Evolutionary conservation across 2,329 filamentous ascomycete genomes (phyloP), one percentile per base, ranked within the genome.

Genomic region (Hirsutella thompsonii): DNA sequence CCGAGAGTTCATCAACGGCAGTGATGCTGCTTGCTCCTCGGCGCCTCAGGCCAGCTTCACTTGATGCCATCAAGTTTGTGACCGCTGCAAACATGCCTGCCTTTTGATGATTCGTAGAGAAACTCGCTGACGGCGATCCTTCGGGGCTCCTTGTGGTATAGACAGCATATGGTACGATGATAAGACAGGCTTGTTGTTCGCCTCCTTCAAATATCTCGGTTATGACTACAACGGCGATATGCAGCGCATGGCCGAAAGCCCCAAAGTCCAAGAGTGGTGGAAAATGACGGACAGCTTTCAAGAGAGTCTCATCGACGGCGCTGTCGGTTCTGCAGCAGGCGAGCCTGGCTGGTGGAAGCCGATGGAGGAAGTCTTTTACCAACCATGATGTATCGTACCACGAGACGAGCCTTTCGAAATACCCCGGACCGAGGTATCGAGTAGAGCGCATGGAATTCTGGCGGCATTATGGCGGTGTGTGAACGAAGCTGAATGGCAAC

Each of bases 191-290:
- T 79, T 79, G 34, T 68, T 90, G 2, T 89, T 89, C 55, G 81
- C 81, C 0, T 77, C 67, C 20, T 86, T 88, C 67, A 88, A 85
- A 57, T 90, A 89, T 52, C 67, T 82, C n/a, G 84, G 85, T 0
- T 72, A 72, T 44, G 72, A 85, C 47, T 88, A 75, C 45, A 77
- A 74, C 2, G 79, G 68, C 9, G 84, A 90, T 54, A 89, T 90
- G 85, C 71, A 75, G 58, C 70, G 67, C 46, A 88, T 89, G 83
- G 69, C 71, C 1, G 76, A 75, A 43, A 86, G 88, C 50, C 71
- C 75, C 1, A 80, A 79, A 53, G 81, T 89, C 28, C 71, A 76
- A 42, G 78, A 83, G 57, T 90, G 84, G 85, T 90, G 83, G 83
- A 66, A 65, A 43, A 81, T 89, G 77, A 89, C 84, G 38, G 84